Percentiles rank a stretch among this genome's conserved stretches.
These are phyloP conservation scores for Floccularia luteovirens DNA, from an alignment of 768 basidiomycete species.

Conservation along the genomic window DNA sequence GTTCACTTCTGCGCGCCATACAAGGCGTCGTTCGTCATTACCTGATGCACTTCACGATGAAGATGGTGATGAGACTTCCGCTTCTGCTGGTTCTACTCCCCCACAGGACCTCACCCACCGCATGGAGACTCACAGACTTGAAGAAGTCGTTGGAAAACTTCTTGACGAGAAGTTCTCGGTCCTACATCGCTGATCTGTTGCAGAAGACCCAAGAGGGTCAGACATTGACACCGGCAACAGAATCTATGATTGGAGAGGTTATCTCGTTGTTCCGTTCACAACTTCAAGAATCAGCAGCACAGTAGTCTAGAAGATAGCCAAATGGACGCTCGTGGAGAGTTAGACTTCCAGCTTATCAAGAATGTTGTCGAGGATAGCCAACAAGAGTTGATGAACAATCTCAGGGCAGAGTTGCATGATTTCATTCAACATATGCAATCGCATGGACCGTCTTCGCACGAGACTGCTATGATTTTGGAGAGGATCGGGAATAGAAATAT, in stretches of 20 bases:
- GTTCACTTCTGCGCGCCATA: conserved; percentile 25
- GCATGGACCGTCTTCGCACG: conserved; percentile 15
- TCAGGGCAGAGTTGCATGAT: conserved; percentile 56
- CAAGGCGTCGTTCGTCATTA: conserved; percentile 48
- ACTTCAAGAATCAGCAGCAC: conserved; percentile 52
- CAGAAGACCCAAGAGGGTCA: conserved; percentile 16
- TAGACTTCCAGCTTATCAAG: conserved; percentile 73
- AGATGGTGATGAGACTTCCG: conserved; percentile 21
- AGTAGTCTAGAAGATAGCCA: conserved; percentile 53
- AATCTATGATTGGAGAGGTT: conserved; percentile 59
- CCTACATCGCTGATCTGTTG: conserved; percentile 32
- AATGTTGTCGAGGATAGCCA: conserved; percentile 64
- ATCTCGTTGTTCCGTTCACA: conserved; percentile 62
- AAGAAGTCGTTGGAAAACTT: conserved; percentile 52
- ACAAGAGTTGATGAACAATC: conserved; percentile 42
- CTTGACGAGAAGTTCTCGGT: conserved; percentile 63
- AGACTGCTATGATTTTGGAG: conserved; percentile 43
- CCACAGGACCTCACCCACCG: conserved; percentile 44
- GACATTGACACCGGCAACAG: conserved; percentile 35
- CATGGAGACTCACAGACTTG: conserved; percentile 53
- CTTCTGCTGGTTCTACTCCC: conserved; percentile 33
- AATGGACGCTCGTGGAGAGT: conserved; percentile 66
- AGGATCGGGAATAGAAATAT: conserved; percentile 50
- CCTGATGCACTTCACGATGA: conserved; percentile 46
- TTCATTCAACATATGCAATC: conserved; percentile 34